A percentile compares a stretch with the other conserved stretches of the same genome.
These are phyloP conservation scores for Colletotrichum acutatum DNA, from an alignment of 2,329 filamentous ascomycete genomes.

Conservation along the genomic window DNA sequence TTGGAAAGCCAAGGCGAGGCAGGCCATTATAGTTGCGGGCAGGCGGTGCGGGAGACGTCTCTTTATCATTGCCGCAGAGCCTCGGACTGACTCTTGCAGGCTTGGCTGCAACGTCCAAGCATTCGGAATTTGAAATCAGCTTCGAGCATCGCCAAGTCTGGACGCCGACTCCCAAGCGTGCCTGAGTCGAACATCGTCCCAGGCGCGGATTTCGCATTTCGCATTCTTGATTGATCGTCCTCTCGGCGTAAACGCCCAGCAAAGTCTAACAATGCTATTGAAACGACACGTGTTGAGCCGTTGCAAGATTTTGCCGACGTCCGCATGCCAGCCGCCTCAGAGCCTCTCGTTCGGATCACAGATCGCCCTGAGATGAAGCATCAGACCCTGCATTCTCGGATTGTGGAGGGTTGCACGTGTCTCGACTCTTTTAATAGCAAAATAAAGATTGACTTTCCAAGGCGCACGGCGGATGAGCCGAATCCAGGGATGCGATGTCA, in stretches of 20 bases:
- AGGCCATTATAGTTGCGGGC: not conserved
- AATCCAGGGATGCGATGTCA: not conserved
- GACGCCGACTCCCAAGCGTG: not conserved
- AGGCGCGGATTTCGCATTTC: not conserved
- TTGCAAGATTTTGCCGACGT: not conserved
- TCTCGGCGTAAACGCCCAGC: not conserved
- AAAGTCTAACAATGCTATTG: not conserved
- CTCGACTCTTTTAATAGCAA: not conserved
- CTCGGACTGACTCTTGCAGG: not conserved
- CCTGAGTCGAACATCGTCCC: not conserved
- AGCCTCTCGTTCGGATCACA: not conserved
- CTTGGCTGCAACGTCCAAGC: not conserved
- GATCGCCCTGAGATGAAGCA: not conserved
- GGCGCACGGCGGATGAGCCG: not conserved
- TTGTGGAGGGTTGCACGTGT: not conserved
- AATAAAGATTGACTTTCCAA: not conserved
- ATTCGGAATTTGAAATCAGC: not conserved
- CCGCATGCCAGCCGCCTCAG: not conserved
- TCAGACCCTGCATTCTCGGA: not conserved
- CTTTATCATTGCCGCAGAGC: slow-evolving; percentile 1
- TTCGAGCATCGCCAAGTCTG: not conserved
- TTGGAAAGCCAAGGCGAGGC: not conserved
- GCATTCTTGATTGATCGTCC: slow-evolving; percentile 17
- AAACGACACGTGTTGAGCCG: not conserved
- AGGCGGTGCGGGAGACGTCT: not conserved